Percentiles rank a stretch among this genome's conserved stretches.
phyloP scores from a whole-genome alignment of 257 asterid species.

The Petunia axillaris region DNA sequence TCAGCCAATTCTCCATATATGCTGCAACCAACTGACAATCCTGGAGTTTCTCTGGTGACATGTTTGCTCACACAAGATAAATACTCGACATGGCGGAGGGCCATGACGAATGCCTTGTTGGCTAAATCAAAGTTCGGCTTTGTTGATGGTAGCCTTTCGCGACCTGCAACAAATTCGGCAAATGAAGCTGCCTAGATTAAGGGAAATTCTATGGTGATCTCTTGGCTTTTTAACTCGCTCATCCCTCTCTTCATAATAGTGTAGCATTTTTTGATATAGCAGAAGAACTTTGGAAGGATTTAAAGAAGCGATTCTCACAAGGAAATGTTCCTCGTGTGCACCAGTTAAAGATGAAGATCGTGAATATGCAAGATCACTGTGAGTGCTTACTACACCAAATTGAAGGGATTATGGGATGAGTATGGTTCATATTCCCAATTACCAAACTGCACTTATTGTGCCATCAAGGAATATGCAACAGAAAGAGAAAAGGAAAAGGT shows the following conservation, averaged over 20 bases:
- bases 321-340: neutral
- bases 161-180: neutral
- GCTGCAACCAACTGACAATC: too few species aligned
- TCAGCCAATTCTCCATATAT: too few species aligned
- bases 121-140: slow-evolving; percentile 13
- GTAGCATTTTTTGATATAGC: neutral
- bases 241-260: neutral
- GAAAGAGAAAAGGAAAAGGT: neutral
- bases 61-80: neutral
- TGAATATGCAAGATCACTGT: neutral
- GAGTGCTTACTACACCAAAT: neutral
- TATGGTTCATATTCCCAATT: neutral
- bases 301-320: slow-evolving; percentile 21
- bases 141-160: neutral
- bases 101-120: slow-evolving; percentile 15
- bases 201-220: neutral
- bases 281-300: neutral
- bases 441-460: slow-evolving; percentile 14
- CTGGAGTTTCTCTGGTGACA: neutral
- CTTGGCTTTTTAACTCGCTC: slow-evolving; percentile 18
- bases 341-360: neutral
- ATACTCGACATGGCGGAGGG: neutral
- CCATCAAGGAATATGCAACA: neutral
- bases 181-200: neutral
- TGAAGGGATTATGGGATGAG: neutral